Evolutionary conservation across 345 rosid genomes (phyloP), one percentile per base, ranked within the genome.

Genomic region (Alliaria petiolata): DNA sequence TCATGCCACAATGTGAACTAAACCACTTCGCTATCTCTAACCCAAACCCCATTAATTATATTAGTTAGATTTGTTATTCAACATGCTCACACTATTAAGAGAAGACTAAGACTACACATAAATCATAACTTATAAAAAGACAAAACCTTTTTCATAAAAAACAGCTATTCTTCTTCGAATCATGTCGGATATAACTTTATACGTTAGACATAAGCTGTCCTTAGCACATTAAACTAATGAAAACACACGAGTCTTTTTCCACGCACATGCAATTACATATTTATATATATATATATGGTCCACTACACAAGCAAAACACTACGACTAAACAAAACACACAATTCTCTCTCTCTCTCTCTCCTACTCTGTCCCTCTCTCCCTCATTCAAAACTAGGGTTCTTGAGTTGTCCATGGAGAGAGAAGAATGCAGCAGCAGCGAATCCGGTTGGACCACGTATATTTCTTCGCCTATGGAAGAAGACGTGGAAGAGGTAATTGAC

Each of bases 361-460:
- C 1, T 6, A 6, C 76, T 44, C 74, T 2, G 30, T 16, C 35
- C 53, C 56, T 64, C 62, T 47, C 35, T 39, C 30, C 10, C 30
- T 52, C 26, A 44, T 19, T 52, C 12, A 44, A 45, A 25, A 45
- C 39, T 69, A 69, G 65, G 65, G 65, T 69, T 25, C 52, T 40
- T 40, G 20, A 33, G 35, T 50, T 30, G 14, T 59, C 69, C 3
- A 49, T 65, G 53, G 46, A 76, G 39, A 42, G 64, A 22, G 92
- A 87, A 85, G 92, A 78, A 65, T 85, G 89, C 34, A 85, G 86
- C 85, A 87, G 89, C 82, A 87, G 82, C 67, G 92, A 87, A 76
- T 87, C 92, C 3, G 92, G 92, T 6, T 87, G 89, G 92, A 87
- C 92, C 55, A 81, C 58, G 40, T 87, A 87, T 79, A 69, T 85